Evolutionary conservation across 1,139 yeast species (phyloP).

Genomic region (Debaryomyces sp.): DNA sequence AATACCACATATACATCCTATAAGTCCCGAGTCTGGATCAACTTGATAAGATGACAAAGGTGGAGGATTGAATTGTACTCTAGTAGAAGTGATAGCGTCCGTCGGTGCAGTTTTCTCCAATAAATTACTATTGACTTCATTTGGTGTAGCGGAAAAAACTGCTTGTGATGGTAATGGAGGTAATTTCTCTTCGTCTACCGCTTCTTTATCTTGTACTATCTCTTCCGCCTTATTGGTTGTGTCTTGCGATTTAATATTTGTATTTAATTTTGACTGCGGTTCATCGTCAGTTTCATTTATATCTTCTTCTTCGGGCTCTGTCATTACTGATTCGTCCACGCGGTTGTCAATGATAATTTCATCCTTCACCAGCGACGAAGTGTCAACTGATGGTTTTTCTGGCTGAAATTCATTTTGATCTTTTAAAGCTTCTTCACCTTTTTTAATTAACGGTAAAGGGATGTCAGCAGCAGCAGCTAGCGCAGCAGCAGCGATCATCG

Average conservation of each 20-base stretch:
- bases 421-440: slow-evolving; percentile 6
- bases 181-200: neutral
- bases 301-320: slow-evolving; percentile 20
- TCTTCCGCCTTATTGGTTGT: neutral
- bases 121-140: neutral
- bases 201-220: neutral
- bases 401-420: neutral
- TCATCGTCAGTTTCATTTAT: slow-evolving; percentile 23
- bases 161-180: neutral
- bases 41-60: slow-evolving; percentile 55
- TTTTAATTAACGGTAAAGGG: slow-evolving; percentile 51
- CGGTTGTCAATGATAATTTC: neutral
- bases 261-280: neutral
- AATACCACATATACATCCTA: slow-evolving; percentile 86
- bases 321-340: neutral
- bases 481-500: slow-evolving; percentile 71
- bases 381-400: neutral
- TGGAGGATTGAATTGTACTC: slow-evolving; percentile 22
- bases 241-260: neutral
- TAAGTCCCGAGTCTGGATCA: slow-evolving; percentile 79
- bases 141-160: neutral
- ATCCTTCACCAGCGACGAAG: neutral
- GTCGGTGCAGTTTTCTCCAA: neutral
- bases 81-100: neutral
- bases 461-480: slow-evolving; percentile 72